A percentile compares a stretch with the other conserved stretches of the same genome.
phyloP scores from a whole-genome alignment of 1,284 basidiomycete genomes.

The Pyrrhoderma lamaoense region DNA sequence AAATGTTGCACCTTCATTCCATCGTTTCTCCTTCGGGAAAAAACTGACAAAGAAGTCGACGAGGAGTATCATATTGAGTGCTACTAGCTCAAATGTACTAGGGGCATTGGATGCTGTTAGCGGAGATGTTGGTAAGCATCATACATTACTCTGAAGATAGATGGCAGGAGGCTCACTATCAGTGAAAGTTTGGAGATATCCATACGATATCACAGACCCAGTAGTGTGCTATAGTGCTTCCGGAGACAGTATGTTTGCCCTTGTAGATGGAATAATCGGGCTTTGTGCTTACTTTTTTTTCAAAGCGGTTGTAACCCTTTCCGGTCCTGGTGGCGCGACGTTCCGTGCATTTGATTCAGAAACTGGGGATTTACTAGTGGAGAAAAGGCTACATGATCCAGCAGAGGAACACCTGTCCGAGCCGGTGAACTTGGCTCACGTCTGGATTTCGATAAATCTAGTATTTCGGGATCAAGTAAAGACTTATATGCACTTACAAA shows the following conservation, averaged over 20 bases:
- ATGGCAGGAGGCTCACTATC: conserved; percentile 17
- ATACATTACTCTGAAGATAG: neutral
- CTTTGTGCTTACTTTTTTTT: neutral
- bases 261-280: neutral
- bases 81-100: conserved; percentile 73
- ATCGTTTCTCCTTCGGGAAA: conserved; percentile 28
- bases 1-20: conserved; percentile 51
- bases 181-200: conserved; percentile 71
- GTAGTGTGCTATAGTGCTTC: conserved; percentile 65
- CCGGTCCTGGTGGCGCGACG: conserved; percentile 65
- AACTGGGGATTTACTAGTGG: conserved; percentile 65
- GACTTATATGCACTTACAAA: conserved; percentile 53
- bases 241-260: conserved; percentile 44
- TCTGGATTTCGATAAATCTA: conserved; percentile 29
- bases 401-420: conserved; percentile 40
- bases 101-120: conserved; percentile 67
- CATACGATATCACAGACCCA: conserved; percentile 59
- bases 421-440: conserved; percentile 42
- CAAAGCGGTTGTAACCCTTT: conserved; percentile 64
- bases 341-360: conserved; percentile 63
- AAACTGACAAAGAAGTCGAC: conserved; percentile 27
- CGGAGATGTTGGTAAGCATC: conserved; percentile 63
- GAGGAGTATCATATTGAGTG: conserved; percentile 53
- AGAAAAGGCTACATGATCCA: conserved; percentile 51
- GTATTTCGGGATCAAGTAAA: conserved; percentile 26